Base-by-base conservation (phyloP, 176 grass and related monocot genomes). In the Carex littledalei region DNA sequence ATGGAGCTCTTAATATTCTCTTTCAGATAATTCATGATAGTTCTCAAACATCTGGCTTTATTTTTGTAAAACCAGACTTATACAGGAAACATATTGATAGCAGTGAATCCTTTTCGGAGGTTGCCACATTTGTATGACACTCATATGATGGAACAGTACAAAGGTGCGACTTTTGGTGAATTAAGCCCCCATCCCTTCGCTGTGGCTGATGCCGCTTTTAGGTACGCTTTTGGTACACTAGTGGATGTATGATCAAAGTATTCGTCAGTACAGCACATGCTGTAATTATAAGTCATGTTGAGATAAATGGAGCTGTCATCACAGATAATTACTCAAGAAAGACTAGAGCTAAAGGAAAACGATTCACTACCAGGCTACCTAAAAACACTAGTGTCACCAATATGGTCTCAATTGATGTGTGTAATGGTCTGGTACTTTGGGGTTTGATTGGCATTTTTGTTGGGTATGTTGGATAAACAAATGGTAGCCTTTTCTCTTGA, bases 131-230 rank as follows among this genome's bases (percentile, higher is more conserved):
- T 99, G 50, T 98, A 98, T 55, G 96, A 98, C 61, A 89, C 86
- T 78, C 93, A 98, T 80, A 98, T 95, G 96, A 98, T 98, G 96
- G 87, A 95, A 83, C 96, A 98, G 81, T 98, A 98, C 78, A 98
- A 98, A 86, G 96, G 96, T 63, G 91, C 96, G 9, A 65, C 85
- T 69, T 95, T 98, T 78, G 96, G 96, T 89, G 96, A 98, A 85
- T 91, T 98, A 86, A 94, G 88, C 16, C 96, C 96, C 50, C 96
- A 98, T 82, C 96, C 96, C 64, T 98, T 98, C 88, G 96, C 96
- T 12, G 85, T 98, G 78, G 96, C 96, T 76, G 96, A 98, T 94
- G 88, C 92, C 64, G 96, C 96, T 74, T 98, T 94, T 81, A 89
- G 96, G 96, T 98, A 90, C 63, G 66, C 88, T 71, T n/a, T 82